phyloP scores from a whole-genome alignment of 495 filamentous ascomycete genomes.

The Hypomontagnella monticulosa region DNA sequence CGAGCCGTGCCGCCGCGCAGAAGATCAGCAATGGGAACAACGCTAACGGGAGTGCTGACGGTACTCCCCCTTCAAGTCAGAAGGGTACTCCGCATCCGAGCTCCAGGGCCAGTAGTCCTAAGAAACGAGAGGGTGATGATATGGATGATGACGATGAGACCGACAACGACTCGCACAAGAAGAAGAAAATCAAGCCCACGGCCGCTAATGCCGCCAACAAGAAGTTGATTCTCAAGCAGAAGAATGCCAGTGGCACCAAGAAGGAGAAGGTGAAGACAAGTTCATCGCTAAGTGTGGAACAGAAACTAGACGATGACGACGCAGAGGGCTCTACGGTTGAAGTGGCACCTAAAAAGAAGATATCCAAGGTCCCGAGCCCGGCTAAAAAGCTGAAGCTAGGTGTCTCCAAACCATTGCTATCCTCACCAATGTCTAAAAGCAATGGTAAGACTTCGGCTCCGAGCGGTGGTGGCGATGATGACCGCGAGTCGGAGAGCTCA shows the following conservation, averaged over 20 bases:
- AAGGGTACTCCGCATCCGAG: slow-evolving; percentile 67
- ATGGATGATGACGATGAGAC: slow-evolving; percentile 62
- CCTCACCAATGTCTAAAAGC: slow-evolving; percentile 49
- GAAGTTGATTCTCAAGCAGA: slow-evolving; percentile 61
- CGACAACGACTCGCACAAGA: slow-evolving; percentile 56
- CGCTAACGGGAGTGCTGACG: slow-evolving; percentile 57
- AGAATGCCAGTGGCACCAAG: slow-evolving; percentile 47
- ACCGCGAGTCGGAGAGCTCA: slow-evolving; percentile 61
- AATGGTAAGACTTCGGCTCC: slow-evolving; percentile 47
- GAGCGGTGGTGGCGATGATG: slow-evolving; percentile 45
- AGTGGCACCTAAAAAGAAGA: slow-evolving; percentile 56
- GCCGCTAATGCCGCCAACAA: slow-evolving; percentile 50
- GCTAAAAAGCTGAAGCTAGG: slow-evolving; percentile 59
- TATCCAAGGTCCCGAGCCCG: slow-evolving; percentile 53
- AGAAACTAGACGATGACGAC: slow-evolving; percentile 51
- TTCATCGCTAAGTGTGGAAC: slow-evolving; percentile 54
- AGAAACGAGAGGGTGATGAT: slow-evolving; percentile 62
- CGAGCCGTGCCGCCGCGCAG: slow-evolving; percentile 66
- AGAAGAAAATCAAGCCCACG: slow-evolving; percentile 63
- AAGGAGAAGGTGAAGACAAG: slow-evolving; percentile 58
- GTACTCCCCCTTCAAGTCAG: slow-evolving; percentile 66
- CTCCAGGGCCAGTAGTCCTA: slow-evolving; percentile 56
- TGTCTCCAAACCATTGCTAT: slow-evolving; percentile 49
- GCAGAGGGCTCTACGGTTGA: slow-evolving; percentile 52
- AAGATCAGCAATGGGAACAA: slow-evolving; percentile 65